A percentile compares a stretch with the other conserved stretches of the same genome.
These are phyloP conservation scores for Diaporthe sp. DNA, from an alignment of 2,329 filamentous ascomycete genomes.

Conservation along the genomic window DNA sequence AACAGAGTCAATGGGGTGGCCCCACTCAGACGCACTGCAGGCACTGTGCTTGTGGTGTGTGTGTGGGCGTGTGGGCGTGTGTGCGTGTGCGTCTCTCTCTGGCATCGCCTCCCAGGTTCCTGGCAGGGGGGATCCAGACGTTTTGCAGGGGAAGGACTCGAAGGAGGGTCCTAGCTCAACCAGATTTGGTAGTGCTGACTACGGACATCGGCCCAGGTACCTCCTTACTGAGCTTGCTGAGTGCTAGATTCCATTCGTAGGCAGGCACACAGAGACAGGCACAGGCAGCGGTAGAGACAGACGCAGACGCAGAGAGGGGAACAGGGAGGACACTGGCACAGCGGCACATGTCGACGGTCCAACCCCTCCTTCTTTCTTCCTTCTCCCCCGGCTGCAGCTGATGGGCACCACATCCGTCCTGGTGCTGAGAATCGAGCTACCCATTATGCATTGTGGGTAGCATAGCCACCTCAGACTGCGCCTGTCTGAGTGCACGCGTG, in stretches of 20 bases:
- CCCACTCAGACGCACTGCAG: conserved; percentile 18
- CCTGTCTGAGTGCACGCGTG: conserved; percentile 13
- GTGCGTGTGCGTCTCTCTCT: background rate
- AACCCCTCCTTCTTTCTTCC: background rate
- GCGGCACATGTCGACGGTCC: background rate
- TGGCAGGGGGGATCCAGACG: conserved; percentile 20
- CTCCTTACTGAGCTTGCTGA: too few species aligned
- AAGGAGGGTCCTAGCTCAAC: conserved; percentile 28
- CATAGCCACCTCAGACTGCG: conserved; percentile 29
- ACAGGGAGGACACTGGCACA: background rate
- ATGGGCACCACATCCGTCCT: background rate
- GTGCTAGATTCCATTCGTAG: too few species aligned
- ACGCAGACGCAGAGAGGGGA: background rate
- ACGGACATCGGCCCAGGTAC: background rate
- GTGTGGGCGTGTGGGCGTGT: background rate
- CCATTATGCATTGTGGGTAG: conserved; percentile 14
- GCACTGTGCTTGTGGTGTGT: conserved; percentile 9
- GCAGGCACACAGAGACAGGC: background rate
- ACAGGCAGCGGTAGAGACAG: background rate
- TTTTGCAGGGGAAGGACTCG: conserved; percentile 5
- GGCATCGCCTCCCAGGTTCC: background rate
- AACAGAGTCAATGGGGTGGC: conserved; percentile 13
- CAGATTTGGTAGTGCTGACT: conserved; percentile 17
- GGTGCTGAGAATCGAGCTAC: background rate
- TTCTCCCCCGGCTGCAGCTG: background rate